These are phyloP conservation scores for Yarrowia sp. DNA, from an alignment of 805 yeast species.

Conservation along the genomic window DNA sequence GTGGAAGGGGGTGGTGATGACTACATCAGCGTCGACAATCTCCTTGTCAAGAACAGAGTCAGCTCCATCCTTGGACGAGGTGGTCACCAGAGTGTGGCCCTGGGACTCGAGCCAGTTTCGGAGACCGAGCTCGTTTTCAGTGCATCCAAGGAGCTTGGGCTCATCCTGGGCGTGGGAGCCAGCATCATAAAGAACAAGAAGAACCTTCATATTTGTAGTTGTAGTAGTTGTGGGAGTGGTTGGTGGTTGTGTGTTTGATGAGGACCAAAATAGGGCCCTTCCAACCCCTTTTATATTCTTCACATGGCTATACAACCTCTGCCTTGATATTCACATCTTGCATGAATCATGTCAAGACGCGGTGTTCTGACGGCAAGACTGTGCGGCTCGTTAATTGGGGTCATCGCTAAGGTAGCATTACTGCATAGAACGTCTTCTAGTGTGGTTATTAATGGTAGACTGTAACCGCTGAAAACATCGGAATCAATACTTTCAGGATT, in stretches of 20 bases:
- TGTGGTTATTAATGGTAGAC: too few relatives aligned
- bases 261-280: background rate
- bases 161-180: too few relatives aligned
- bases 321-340: background rate
- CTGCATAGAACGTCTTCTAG: background rate
- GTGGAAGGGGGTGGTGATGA: too few relatives aligned
- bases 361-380: background rate
- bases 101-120: background rate
- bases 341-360: background rate
- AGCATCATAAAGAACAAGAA: too few relatives aligned
- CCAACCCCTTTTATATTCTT: background rate
- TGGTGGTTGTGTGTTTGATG: background rate
- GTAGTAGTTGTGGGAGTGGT: background rate
- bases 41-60: too few relatives aligned
- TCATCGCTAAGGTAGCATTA: background rate
- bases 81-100: background rate
- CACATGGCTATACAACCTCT: background rate
- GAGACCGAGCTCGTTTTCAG: too few relatives aligned
- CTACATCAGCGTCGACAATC: too few relatives aligned
- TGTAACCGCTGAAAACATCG: too few relatives aligned
- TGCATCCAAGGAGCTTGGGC: too few relatives aligned
- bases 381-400: background rate
- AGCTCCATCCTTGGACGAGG: background rate
- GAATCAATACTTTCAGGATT: too few relatives aligned
- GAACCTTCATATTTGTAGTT: too few relatives aligned